Base-by-base conservation (phyloP, 2,329 filamentous ascomycete species). In the Claviceps capensis region DNA sequence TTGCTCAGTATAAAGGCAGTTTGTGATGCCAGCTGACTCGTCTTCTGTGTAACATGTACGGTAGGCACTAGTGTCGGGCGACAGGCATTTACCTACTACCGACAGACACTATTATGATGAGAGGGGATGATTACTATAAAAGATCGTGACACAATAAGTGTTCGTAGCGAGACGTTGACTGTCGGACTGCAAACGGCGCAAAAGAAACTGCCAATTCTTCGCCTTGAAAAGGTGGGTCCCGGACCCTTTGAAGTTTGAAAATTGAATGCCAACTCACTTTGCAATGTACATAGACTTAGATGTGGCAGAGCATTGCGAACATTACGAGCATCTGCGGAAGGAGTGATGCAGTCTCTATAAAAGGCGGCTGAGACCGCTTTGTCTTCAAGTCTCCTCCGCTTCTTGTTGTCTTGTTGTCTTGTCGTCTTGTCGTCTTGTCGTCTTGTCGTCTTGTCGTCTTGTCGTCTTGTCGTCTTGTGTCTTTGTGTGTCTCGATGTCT, bases 251-350 rank as follows among this genome's bases (percentile, higher is more conserved):
- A 22, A 44, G 5, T 22, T 6, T 41, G 44, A 26, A 26, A 8
- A 4, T 46, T 41, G 40, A 42, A 49, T 42, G 55, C 55, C 55
- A 56, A 51, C 53, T 53, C 53, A 56, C 48, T 48, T 49, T 57
- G 55, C 53, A 34, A 34, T 34, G 4, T 43, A n/a, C 16, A 9
- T 22, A 44, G 22, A 38, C 16, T 13, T 38, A 38, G 2, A 38
- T 38, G 16, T 38, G 9, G 11, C 7, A 38, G 36, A 4, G 11
- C 11, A 13, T 38, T 16, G 16, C 16, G 2, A 38, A 3, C 6
- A n/a, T 41, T 41, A 6, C 30, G 11, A 34, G 30, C 9, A 4
- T 34, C 9, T 34, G 9, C 14, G 44, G 53, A 52, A 54, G 41
- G 53, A 37, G 42, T 47, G n/a, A 43, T 34, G 46, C 37, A 49